Base-by-base conservation (phyloP, 2,329 filamentous ascomycete genomes). In the Juglanconis juglandina region DNA sequence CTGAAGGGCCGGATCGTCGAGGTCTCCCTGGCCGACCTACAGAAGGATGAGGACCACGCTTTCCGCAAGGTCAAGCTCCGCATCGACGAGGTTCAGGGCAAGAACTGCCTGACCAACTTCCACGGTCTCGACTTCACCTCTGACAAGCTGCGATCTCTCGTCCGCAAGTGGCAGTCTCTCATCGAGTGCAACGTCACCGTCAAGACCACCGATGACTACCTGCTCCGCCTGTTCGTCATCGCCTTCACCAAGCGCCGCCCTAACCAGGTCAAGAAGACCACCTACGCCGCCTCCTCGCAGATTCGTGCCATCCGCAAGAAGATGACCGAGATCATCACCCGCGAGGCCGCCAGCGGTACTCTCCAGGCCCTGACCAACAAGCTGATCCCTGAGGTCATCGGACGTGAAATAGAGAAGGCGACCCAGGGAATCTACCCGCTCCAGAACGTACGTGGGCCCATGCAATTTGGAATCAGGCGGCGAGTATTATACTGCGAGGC, bases 251-350 rank as follows among this genome's bases (percentile, higher is more conserved):
- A 98, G 90, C 87, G 92, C 81, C 90, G 95, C 76, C 92, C 92
- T 73, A 99, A 98, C 87, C 95, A 99, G 87, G 94, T 99, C 86
- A 96, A 96, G 91, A 99, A 98, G 91, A 99, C 95, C 74, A 99
- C 95, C 77, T 99, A 99, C 77, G 95, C 95, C 71, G 89, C 89
- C 68, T 92, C 92, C 68, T 98, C 95, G 68, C 95, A 99, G 84
- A 98, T 98, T 80, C 90, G 94, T 70, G 89, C 90, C 71, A 99
- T 99, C 80, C 91, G 95, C 81, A 95, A 93, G 87, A 98, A 99
- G 92, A 99, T 99, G 95, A 90, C 87, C 68, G 95, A 99, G 82
- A 98, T 99, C 81, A 98, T 99, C 81, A 87, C 91, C 81, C 90
- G 93, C 73, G 95, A 99, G 86, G 95, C 95, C 66, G 86, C 90